Evolutionary conservation across 768 basidiomycete genomes (phyloP).

Genomic region (Sarcomyxa edulis): DNA sequence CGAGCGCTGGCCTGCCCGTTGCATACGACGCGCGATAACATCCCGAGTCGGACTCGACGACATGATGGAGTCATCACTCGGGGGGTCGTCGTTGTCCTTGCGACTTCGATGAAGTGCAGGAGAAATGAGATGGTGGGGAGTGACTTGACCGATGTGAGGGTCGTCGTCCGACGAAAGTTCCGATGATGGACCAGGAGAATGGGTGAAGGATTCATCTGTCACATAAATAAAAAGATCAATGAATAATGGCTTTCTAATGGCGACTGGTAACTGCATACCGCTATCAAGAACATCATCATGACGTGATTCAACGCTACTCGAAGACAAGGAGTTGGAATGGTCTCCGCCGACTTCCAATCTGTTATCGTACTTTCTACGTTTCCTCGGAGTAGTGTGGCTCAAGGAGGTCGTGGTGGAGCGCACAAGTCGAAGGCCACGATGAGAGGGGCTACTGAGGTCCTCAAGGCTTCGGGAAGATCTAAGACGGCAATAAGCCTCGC

Average conservation of each 20-base stretch:
- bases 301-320: no score
- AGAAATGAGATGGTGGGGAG: slow-evolving; percentile 64
- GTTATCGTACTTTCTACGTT: no score
- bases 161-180: slow-evolving; percentile 64
- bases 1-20: no score
- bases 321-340: no score
- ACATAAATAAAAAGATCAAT: background rate
- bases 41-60: slow-evolving; percentile 45
- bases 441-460: no score
- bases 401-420: no score
- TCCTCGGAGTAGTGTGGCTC: no score
- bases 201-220: slow-evolving; percentile 46
- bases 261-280: slow-evolving; percentile 21
- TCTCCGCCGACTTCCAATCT: no score
- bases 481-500: slow-evolving; percentile 12
- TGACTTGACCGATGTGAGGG: slow-evolving; percentile 57
- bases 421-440: no score
- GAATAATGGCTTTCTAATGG: background rate
- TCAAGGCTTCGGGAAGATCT: no score
- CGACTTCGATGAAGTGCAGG: slow-evolving; percentile 43
- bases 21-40: slow-evolving; percentile 31
- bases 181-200: slow-evolving; percentile 9
- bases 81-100: slow-evolving; percentile 25
- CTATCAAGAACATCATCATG: slow-evolving; percentile 18
- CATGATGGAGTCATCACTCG: slow-evolving; percentile 41